These are phyloP conservation scores for Pseudogymnoascus sp. DNA, from an alignment of 2,329 filamentous ascomycete species.

Conservation along the genomic window DNA sequence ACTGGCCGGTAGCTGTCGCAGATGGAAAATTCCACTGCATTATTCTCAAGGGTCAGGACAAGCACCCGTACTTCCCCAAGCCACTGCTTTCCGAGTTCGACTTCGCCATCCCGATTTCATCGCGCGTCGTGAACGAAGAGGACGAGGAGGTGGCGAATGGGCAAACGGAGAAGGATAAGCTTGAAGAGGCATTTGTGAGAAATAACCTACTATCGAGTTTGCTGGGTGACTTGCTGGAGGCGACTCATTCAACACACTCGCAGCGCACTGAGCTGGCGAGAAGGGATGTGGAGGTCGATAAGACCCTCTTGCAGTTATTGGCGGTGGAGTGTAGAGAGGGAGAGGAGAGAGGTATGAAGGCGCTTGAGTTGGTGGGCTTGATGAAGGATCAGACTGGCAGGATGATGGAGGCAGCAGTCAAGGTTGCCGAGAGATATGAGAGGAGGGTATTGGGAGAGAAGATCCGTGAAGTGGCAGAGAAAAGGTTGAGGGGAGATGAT, in stretches of 20 bases:
- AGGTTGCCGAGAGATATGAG: conserved; percentile 81
- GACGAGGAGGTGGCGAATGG: conserved; percentile 30
- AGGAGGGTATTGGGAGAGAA: conserved; percentile 75
- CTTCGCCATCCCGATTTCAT: conserved; percentile 73
- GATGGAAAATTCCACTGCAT: conserved; percentile 95
- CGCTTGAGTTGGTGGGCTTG: conserved; percentile 78
- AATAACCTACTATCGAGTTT: conserved; percentile 64
- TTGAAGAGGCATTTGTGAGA: conserved; percentile 78
- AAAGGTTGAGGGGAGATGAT: conserved; percentile 16
- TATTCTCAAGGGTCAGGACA: conserved; percentile 91
- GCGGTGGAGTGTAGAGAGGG: conserved; percentile 85
- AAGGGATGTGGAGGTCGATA: conserved; percentile 80
- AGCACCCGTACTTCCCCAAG: conserved; percentile 85
- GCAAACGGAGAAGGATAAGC: conserved; percentile 45
- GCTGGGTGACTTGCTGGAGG: conserved; percentile 63
- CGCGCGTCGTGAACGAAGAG: conserved; percentile 34
- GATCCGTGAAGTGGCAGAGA: conserved; percentile 78
- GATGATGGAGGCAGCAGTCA: conserved; percentile 86
- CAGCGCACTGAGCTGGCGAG: conserved; percentile 61
- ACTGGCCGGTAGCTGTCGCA: conserved; percentile 93
- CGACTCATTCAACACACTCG: conserved; percentile 53
- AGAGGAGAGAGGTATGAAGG: conserved; percentile 90
- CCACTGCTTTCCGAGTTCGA: conserved; percentile 89
- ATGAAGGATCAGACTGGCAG: conserved; percentile 78
- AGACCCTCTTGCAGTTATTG: conserved; percentile 79